Percentiles rank a stretch among this genome's conserved stretches.
phyloP scores from a whole-genome alignment of 805 yeast species.

The Grigorovia humatica region DNA sequence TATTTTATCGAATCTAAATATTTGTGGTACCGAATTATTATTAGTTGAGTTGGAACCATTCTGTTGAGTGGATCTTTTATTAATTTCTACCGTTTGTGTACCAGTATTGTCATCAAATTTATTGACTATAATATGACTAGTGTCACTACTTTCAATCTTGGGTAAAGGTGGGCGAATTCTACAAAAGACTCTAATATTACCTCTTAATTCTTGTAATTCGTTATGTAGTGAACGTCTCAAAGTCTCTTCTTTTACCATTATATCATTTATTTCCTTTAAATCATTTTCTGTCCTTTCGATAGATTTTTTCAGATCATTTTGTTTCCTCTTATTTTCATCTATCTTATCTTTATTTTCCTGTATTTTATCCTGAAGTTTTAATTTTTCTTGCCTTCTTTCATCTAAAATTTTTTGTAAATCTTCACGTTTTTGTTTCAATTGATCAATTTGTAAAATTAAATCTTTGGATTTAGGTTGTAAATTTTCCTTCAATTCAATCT shows the following conservation, averaged over 20 bases:
- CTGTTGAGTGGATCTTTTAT: slow-evolving; percentile 5
- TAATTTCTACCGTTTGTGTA: slow-evolving; percentile 17
- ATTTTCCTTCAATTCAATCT: slow-evolving; percentile 7
- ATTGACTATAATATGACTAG: slow-evolving; percentile 25
- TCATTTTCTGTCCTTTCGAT: slow-evolving; percentile 24
- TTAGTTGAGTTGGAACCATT: not conserved
- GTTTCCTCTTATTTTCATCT: slow-evolving; percentile 7
- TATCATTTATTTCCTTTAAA: slow-evolving; percentile 25
- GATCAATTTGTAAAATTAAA: slow-evolving; percentile 6
- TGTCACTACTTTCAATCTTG: slow-evolving; percentile 11
- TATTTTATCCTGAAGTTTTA: slow-evolving; percentile 22
- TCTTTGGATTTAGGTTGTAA: slow-evolving; percentile 9
- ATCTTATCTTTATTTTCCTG: slow-evolving; percentile 7
- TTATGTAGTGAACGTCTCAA: slow-evolving; percentile 58
- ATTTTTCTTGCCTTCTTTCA: slow-evolving; percentile 17
- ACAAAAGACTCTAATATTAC: slow-evolving; percentile 86
- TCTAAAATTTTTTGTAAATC: slow-evolving; percentile 16
- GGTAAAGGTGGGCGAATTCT: slow-evolving; percentile 55
- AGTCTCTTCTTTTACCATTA: slow-evolving; percentile 41
- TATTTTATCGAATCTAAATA: slow-evolving; percentile 68
- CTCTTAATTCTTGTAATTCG: slow-evolving; percentile 73
- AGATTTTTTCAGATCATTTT: slow-evolving; percentile 18
- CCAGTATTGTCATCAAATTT: slow-evolving; percentile 22
- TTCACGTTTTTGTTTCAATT: slow-evolving; percentile 10
- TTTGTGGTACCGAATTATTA: slow-evolving; percentile 1